Conservation (phyloP, 2,329 filamentous ascomycete genomes). For the Botrytis sinoallii region DNA sequence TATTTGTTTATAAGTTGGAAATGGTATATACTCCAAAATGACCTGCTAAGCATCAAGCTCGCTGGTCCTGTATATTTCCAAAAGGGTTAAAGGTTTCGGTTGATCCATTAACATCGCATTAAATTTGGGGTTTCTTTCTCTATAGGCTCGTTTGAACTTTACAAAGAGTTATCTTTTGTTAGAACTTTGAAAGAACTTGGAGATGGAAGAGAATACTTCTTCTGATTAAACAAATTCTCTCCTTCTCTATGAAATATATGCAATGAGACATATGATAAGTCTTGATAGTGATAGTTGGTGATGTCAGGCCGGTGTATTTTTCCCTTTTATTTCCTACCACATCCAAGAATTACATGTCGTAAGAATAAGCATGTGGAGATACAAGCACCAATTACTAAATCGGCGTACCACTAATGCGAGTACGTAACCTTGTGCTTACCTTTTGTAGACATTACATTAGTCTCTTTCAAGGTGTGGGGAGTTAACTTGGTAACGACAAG, state of each 20-base stretch:
- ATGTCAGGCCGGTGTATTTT: background rate
- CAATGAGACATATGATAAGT: background rate
- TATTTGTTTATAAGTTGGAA: background rate
- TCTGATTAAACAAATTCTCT: background rate
- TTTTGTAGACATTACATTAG: background rate
- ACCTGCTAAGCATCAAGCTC: constrained; percentile 2
- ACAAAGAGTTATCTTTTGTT: background rate
- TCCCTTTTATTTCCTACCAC: background rate
- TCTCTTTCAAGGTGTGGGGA: background rate
- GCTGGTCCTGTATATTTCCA: background rate
- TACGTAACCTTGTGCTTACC: background rate
- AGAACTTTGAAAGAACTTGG: background rate
- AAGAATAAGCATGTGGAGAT: constrained; percentile 18
- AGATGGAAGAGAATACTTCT: background rate
- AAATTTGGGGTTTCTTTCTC: background rate
- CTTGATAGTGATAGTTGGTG: background rate
- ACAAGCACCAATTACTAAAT: background rate
- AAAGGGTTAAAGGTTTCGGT: background rate
- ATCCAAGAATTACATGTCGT: constrained; percentile 11
- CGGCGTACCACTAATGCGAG: constrained; percentile 10
- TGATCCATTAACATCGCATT: background rate
- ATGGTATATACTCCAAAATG: background rate
- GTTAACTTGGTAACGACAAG: background rate
- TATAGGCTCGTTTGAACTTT: background rate
- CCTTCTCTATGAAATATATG: background rate